phyloP scores from a whole-genome alignment of 192 early-diverging fungal species.

The Coemansia sp. region DNA sequence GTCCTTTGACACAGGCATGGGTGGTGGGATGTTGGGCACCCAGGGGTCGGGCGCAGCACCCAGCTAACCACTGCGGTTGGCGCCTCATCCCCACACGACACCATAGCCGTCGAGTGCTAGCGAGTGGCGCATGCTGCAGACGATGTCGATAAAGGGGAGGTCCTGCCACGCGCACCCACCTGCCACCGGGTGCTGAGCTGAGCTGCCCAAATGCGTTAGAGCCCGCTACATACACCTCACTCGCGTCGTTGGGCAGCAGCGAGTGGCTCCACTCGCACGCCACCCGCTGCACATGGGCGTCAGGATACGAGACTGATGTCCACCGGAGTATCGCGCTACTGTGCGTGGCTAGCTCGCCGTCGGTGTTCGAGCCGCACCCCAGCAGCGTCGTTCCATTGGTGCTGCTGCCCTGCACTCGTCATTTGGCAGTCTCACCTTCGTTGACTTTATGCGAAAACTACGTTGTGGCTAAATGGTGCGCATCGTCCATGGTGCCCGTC shows the following conservation, averaged over 20 bases:
- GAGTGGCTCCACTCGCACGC: constrained; percentile 55
- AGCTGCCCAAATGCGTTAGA: constrained; percentile 37
- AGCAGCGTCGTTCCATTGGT: constrained; percentile 11
- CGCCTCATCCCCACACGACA: constrained; percentile 61
- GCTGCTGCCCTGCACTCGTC: constrained; percentile 32
- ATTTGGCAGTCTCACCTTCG: not conserved
- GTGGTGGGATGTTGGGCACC: not conserved
- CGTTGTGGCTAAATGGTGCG: constrained; percentile 10
- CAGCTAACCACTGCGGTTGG: constrained; percentile 65
- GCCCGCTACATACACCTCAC: constrained; percentile 26
- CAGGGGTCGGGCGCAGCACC: constrained; percentile 22
- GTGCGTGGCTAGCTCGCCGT: constrained; percentile 29
- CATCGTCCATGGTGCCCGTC: constrained; percentile 30
- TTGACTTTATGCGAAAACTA: not conserved
- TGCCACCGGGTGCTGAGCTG: not conserved
- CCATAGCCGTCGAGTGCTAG: constrained; percentile 54
- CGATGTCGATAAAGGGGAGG: constrained; percentile 48
- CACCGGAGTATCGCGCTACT: not conserved
- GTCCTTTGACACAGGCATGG: not conserved
- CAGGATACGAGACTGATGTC: constrained; percentile 14
- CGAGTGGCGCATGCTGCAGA: constrained; percentile 67
- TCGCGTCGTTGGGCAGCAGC: constrained; percentile 16
- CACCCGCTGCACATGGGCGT: constrained; percentile 7
- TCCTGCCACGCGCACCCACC: not conserved
- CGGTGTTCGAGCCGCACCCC: constrained; percentile 32